Conservation (phyloP, 1,139 yeast species). For the Nadsonia starkeyi-henricii region DNA sequence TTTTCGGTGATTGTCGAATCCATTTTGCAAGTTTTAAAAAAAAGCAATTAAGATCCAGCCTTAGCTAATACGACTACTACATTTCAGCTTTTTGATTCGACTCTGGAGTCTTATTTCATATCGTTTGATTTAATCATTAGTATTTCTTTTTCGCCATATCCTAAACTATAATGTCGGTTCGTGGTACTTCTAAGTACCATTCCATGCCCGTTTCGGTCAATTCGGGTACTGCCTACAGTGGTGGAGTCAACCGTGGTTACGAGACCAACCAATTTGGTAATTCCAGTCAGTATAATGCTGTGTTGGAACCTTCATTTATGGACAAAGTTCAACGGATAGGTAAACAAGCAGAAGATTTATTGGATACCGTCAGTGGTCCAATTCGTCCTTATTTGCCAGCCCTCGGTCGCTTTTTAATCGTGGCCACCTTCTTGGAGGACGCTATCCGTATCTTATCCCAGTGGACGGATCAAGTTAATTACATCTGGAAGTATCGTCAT, state of each 20-base stretch:
- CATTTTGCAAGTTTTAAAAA: no score
- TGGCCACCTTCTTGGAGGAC: conserved; percentile 90
- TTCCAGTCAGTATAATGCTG: conserved; percentile 3
- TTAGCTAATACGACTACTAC: no score
- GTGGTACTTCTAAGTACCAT: conserved; percentile 7
- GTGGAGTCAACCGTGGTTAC: conserved; percentile 3
- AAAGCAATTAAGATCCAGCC: no score
- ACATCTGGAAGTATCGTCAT: conserved; percentile 67
- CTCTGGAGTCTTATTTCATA: no score
- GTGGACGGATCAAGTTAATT: conserved; percentile 86
- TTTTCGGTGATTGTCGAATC: no score
- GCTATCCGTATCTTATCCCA: conserved; percentile 72
- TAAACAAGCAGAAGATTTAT: conserved; percentile 20
- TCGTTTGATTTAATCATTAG: no score
- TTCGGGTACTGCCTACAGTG: neutral
- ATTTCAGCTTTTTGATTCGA: no score
- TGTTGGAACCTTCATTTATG: conserved; percentile 1
- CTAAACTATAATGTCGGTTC: conserved; percentile 7
- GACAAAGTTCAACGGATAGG: conserved; percentile 14
- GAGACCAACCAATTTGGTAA: conserved; percentile 4
- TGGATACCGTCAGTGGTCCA: conserved; percentile 26
- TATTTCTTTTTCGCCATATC: no score
- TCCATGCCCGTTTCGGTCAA: conserved; percentile 5
- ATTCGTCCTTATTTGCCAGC: conserved; percentile 43
- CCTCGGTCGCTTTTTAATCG: conserved; percentile 79